A percentile compares a stretch with the other conserved stretches of the same genome.
phyloP scores from a whole-genome alignment of 441 rosid species.

The Jatropha multifida region DNA sequence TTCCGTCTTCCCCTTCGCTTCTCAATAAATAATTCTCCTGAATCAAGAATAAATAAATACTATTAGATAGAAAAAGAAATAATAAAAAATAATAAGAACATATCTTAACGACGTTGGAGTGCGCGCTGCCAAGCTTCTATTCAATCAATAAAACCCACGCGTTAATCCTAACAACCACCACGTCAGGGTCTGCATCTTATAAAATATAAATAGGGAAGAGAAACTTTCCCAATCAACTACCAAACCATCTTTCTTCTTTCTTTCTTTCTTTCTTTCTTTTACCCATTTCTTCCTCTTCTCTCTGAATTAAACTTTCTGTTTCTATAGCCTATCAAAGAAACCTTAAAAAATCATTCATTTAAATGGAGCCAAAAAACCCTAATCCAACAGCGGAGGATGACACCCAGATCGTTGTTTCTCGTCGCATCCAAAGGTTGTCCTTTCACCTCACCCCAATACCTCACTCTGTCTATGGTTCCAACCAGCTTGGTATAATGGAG shows the following conservation, averaged over 20 bases:
- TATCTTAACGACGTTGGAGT: slow-evolving; percentile 28
- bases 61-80: not conserved
- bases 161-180: slow-evolving; percentile 1
- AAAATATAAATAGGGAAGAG: not conserved
- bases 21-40: no score
- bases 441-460: slow-evolving; percentile 49
- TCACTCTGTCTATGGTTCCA: not conserved
- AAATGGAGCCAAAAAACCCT: slow-evolving; percentile 32
- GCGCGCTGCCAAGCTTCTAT: slow-evolving; percentile 34
- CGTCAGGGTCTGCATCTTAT: slow-evolving; percentile 33
- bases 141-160: slow-evolving; percentile 43
- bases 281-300: not conserved
- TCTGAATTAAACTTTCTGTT: not conserved
- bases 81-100: not conserved
- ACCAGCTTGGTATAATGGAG: slow-evolving; percentile 31
- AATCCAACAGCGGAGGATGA: slow-evolving; percentile 37
- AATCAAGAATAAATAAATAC: not conserved
- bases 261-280: not conserved
- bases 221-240: not conserved
- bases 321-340: not conserved
- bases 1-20: no score
- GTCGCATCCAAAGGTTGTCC: slow-evolving; percentile 58
- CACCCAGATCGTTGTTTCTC: slow-evolving; percentile 23
- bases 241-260: not conserved
- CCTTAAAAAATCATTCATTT: not conserved